phyloP scores from a whole-genome alignment of 2,329 filamentous ascomycete species.

The Cladosporium sp. region DNA sequence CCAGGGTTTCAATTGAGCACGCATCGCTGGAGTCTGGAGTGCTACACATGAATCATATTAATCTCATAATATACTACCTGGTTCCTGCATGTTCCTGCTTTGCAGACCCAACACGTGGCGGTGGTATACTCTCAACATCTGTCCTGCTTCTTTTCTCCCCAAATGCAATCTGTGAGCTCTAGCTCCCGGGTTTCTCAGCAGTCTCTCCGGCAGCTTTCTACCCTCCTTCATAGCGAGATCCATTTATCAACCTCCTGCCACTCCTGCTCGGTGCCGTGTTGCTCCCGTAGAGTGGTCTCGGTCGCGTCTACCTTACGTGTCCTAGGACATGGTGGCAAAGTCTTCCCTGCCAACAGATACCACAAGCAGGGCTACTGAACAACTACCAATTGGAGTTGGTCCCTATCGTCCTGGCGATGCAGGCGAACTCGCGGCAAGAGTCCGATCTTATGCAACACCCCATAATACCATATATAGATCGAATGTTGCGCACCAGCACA shows the following conservation, averaged over 20 bases:
- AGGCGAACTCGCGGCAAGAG: background rate
- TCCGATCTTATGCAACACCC: background rate
- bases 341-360: background rate
- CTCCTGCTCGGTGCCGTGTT: background rate
- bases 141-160: background rate
- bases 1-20: background rate
- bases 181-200: background rate
- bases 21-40: background rate
- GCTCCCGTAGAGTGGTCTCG: background rate
- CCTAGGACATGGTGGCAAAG: background rate
- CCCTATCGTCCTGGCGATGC: background rate
- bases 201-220: background rate
- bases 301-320: background rate
- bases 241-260: background rate
- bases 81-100: background rate
- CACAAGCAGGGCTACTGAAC: background rate
- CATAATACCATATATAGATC: background rate
- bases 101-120: background rate
- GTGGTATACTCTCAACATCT: background rate
- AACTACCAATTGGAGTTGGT: background rate
- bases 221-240: background rate
- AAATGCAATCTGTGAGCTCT: background rate
- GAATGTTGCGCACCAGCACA: background rate
- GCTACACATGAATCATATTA: background rate
- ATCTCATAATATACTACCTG: background rate